Evolutionary conservation across 2,329 filamentous ascomycete species (phyloP), one percentile per base, ranked within the genome.

Genomic region (Tolypocladium album): DNA sequence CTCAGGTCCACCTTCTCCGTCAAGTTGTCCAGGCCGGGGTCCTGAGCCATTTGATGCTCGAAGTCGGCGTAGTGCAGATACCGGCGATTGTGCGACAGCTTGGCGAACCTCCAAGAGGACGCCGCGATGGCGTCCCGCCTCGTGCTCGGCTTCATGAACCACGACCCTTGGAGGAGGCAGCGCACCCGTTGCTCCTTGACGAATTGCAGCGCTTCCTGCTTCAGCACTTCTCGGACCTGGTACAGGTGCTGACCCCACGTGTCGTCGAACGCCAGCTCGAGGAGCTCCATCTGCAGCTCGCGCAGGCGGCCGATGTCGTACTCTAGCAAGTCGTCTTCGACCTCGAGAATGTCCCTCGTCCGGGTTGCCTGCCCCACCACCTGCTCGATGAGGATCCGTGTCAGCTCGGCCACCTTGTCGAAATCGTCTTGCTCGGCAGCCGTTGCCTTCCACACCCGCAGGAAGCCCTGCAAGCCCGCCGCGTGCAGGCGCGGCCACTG

Each of bases 111-210:
- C 86, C 91, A 96, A 7, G 83, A 78, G 13, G 80, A 79, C 40
- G 79, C 75, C 56, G 83, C 67, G 55, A 68, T 66, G 59, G 71
- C 74, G 56, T 75, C 71, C 56, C 74, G 71, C 63, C 68, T 74
- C 57, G 76, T 71, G 13, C 74, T 68, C 6, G 81, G 73, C 73
- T 81, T 75, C 71, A 77, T 72, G 76, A 97, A 99, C 94, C 94
- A 99, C 12, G 89, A 87, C 8, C 94, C 94, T 65, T 90, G 83
- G 4, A 97, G 82, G 45, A 99, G 78, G 70, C 92, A 97, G 59
- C 94, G 84, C 62, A 97, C 89, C 43, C 94, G 86, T 73, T 99
- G 94, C 75, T 99, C 94, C 74, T 96, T 97, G 74, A 97, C 90
- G 69, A 99, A 99, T 68, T 96, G 90, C 59, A 97, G 77, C 13